phyloP scores from a whole-genome alignment of 805 yeast genomes.

The Metschnikowia vanudenii region DNA sequence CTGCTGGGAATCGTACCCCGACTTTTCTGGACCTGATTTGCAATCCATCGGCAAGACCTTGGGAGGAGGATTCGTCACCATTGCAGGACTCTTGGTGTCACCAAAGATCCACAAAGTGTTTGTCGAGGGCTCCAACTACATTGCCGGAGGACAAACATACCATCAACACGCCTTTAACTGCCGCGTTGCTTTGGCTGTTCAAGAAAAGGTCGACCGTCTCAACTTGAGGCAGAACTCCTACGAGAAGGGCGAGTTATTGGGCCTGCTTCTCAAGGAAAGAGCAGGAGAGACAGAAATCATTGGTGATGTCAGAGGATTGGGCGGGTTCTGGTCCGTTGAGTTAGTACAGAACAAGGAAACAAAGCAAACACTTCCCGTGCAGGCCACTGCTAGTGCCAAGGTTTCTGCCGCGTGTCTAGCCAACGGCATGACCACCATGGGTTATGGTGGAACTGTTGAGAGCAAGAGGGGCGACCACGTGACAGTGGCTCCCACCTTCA shows the following conservation, averaged over 20 bases:
- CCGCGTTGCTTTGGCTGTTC: conserved; percentile 19
- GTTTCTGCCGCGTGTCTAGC: conserved; percentile 35
- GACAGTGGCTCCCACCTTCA: conserved; percentile 48
- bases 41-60: conserved; percentile 20
- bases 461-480: conserved; percentile 45
- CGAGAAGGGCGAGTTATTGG: conserved; percentile 13
- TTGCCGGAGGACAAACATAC: conserved; percentile 19
- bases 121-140: conserved; percentile 15
- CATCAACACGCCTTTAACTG: conserved; percentile 21
- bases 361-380: conserved; percentile 46
- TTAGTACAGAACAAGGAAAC: conserved; percentile 52
- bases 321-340: conserved; percentile 59
- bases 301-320: conserved; percentile 64
- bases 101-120: conserved; percentile 17
- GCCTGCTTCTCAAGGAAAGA: conserved; percentile 8
- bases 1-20: conserved; percentile 49
- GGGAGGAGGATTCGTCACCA: conserved; percentile 18
- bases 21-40: conserved; percentile 18
- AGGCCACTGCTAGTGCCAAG: conserved; percentile 35
- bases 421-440: conserved; percentile 51
- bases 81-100: conserved; percentile 19
- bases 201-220: conserved; percentile 18
- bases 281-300: conserved; percentile 24
- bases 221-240: conserved; percentile 15
- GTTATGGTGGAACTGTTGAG: conserved; percentile 43